Percentiles rank a stretch among this genome's conserved stretches.
These are phyloP conservation scores for Nitzschia inconspicua DNA, from an alignment of 108 stramenopile genomes.

Conservation along the genomic window DNA sequence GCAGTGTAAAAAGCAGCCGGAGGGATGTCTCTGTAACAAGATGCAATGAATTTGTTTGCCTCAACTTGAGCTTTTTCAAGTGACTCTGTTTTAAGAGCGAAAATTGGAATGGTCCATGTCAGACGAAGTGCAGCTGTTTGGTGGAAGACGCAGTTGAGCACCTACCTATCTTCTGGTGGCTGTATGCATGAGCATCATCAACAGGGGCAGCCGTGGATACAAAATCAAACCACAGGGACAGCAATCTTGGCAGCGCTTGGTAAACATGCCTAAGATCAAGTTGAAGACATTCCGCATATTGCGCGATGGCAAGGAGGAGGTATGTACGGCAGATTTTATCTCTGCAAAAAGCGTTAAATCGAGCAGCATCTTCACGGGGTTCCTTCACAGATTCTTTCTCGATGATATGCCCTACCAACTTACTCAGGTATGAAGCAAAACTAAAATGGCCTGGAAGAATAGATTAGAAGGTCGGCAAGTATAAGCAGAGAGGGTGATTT, in stretches of 20 bases:
- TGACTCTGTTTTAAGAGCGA: no score
- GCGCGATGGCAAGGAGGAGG: conserved; percentile 57
- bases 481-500: neutral
- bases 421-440: conserved; percentile 68
- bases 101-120: no score
- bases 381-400: conserved; percentile 20
- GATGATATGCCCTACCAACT: conserved; percentile 19
- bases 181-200: no score
- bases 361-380: conserved; percentile 39
- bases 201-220: no score
- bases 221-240: conserved; percentile 88
- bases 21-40: conserved; percentile 50
- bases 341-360: conserved; percentile 30
- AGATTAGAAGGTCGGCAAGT: neutral
- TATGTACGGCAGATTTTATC: conserved; percentile 70
- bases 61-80: conserved; percentile 39
- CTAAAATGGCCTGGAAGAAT: conserved; percentile 60
- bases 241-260: conserved; percentile 81
- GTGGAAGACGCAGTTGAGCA: no score
- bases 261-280: conserved; percentile 78
- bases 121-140: no score
- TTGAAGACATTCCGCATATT: conserved; percentile 66
- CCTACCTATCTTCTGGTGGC: no score
- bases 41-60: conserved; percentile 59
- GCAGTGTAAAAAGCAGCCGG: conserved; percentile 77